Base-by-base conservation (phyloP, 1,284 basidiomycete genomes). In the Quambalaria eucalypti region DNA sequence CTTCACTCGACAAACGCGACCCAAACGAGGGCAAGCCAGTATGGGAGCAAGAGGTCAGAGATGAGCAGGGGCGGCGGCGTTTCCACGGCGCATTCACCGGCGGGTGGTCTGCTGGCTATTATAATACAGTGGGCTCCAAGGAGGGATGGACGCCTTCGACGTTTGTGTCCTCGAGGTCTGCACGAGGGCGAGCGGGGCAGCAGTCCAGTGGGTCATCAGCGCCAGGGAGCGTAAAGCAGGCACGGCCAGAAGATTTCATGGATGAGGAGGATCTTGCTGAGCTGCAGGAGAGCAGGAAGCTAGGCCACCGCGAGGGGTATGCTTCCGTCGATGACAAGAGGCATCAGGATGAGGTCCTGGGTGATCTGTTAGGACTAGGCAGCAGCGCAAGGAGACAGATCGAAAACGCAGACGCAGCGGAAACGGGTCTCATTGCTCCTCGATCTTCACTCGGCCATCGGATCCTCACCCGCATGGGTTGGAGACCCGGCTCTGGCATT, bases 21-120 rank as follows among this genome's bases (percentile, higher is more conserved):
- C 84, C 82, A 12, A 87, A 88, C 62, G 93, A 97, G 75, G 95
- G 89, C 76, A 87, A 95, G 46, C 95, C 93, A 0, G 77, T 93
- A 51, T 98, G 95, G 95, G 89, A 98, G 75, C 93, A 96, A 79
- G 90, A 96, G 66, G 90, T 91, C 1, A 81, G 86, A 61, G 93
- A 98, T 79, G 93, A 96, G 77, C 85, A 96, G 75, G 95, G 95
- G 5, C 81, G 93, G 49, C 79, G 90, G 61, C 80, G 93, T 53
- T 81, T 99, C 42, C 93, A 99, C 74, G 93, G 95, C 14, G 95
- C 93, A 2, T 98, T 98, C 78, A 97, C 92, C 0, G 95, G 93
- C 28, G 95, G 93, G 7, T 98, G 90, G 80, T 91, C 88, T 0
- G 95, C 93, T 9, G 93, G 93, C 0, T 97, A 97, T 78, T 97